Evolutionary conservation across 2,329 filamentous ascomycete species (phyloP), one percentile per base, ranked within the genome.

Genomic region (Xylariaceae sp.): DNA sequence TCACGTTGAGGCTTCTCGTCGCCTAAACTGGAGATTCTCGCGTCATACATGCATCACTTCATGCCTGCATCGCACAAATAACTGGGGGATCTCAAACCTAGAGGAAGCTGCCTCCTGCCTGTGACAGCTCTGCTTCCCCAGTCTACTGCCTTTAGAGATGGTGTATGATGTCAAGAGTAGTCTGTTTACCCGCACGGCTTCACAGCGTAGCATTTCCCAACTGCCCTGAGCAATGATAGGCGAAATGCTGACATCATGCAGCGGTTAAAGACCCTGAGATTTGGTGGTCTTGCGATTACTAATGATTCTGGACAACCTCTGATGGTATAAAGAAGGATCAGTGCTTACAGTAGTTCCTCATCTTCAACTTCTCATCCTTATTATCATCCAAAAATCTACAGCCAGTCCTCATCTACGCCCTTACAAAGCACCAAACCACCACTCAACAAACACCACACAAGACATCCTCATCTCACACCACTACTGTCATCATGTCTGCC

Each of bases 401-500:
- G n/a, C n/a, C n/a, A n/a, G n/a, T n/a, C n/a, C n/a, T n/a, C n/a
- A n/a, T n/a, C n/a, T n/a, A n/a, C n/a, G n/a, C n/a, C n/a, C n/a
- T n/a, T n/a, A n/a, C n/a, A n/a, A n/a, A n/a, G n/a, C n/a, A 24
- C 7, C 21, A 24, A 24, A 24, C 11, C 21, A 24, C 6, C 6
- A 6, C 11, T 24, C 11, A 24, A 24, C 21, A 24, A 24, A 9
- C 26, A 9, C 7, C 5, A 28, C 26, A 28, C 26, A 9, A 33
- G 14, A 33, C 8, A 33, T 4, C 19, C 31, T 23, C 14, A 17
- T 17, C 33, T 23, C 5, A 31, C 5, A 26, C n/a, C 21, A 39
- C 15, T 31, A 18, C 9, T n/a, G 12, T 23, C 32, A 49, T 17
- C 13, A 58, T 56, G 54, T 56, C 51, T 8, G 52, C 50, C 28